Conservation (phyloP, 345 rosid species). For the Arabidopsis arenosa region DNA sequence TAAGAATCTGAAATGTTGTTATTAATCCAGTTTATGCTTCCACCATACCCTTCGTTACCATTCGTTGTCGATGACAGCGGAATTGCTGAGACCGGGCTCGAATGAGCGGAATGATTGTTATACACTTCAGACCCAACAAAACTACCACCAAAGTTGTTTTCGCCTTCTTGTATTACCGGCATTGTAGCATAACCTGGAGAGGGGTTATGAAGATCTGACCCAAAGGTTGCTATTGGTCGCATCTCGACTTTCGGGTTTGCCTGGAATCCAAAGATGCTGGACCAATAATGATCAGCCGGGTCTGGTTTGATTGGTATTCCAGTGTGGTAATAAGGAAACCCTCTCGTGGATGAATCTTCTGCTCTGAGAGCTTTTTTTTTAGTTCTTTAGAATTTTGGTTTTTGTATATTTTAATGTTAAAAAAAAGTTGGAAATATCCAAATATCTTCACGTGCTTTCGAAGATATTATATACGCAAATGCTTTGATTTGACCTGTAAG, state of each 20-base stretch:
- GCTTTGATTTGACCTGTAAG: constrained; percentile 34
- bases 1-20: constrained; percentile 54
- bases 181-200: constrained; percentile 32
- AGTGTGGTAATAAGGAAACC: constrained; percentile 48
- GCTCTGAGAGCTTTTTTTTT: constrained; percentile 18
- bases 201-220: constrained; percentile 33
- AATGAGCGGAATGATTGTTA: constrained; percentile 35
- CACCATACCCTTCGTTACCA: constrained; percentile 52
- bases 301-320: constrained; percentile 72
- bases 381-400: constrained; percentile 24
- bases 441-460: constrained; percentile 35
- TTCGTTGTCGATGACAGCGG: constrained; percentile 51
- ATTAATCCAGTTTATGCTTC: constrained; percentile 50
- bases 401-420: not conserved
- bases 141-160: constrained; percentile 46
- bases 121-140: constrained; percentile 46
- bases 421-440: constrained; percentile 28
- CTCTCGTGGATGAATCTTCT: constrained; percentile 37
- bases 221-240: constrained; percentile 29
- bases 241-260: constrained; percentile 31
- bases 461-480: constrained; percentile 34
- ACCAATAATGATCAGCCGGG: constrained; percentile 66
- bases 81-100: constrained; percentile 38
- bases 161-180: constrained; percentile 46
- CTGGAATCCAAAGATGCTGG: constrained; percentile 54